Evolutionary conservation across 2,329 filamentous ascomycete species (phyloP), one percentile per base, ranked within the genome.

Genomic region (Colletotrichum horii): DNA sequence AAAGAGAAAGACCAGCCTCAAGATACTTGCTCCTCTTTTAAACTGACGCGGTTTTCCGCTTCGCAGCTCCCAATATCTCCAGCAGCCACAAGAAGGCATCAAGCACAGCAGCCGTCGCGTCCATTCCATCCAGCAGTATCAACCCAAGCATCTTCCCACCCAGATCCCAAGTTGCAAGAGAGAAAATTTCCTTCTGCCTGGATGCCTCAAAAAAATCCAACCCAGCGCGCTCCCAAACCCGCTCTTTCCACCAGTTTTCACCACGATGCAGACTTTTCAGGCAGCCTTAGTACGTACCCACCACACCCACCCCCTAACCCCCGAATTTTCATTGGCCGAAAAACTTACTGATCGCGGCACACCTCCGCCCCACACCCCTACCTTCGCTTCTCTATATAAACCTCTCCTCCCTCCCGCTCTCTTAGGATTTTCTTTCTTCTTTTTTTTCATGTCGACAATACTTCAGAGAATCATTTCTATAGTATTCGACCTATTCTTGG

Each of bases 401-500:
- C 15, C 11, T n/a, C 12, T 16, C 34, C 19, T 32, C 38, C 64
- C 32, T 26, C 56, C 70, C 5, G 14, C 32, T 22, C 14, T 73
- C 68, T 75, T 73, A 19, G 70, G 19, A 68, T 28, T 68, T 68
- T 73, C 32, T 68, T 65, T 67, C 69, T 73, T 72, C 43, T 73
- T 73, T 73, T 75, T 73, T 68, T 48, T 75, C 70, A 76, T 76
- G 74, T 76, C 74, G 74, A 76, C 74, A 76, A 76, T 76, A 76
- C 74, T 76, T 76, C 74, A 76, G 86, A 95, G 94, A 96, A 96
- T 96, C 95, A 95, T 95, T 97, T 98, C 94, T 98, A 96, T 96
- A 98, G 96, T 96, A 93, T 91, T 95, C 93, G 93, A 96, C 94
- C 91, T 90, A 91, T 92, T 95, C 94, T 97, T 94, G 95, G 93